Evolutionary conservation across 768 basidiomycete genomes (phyloP).

Genomic region (Termitomyces sp.): DNA sequence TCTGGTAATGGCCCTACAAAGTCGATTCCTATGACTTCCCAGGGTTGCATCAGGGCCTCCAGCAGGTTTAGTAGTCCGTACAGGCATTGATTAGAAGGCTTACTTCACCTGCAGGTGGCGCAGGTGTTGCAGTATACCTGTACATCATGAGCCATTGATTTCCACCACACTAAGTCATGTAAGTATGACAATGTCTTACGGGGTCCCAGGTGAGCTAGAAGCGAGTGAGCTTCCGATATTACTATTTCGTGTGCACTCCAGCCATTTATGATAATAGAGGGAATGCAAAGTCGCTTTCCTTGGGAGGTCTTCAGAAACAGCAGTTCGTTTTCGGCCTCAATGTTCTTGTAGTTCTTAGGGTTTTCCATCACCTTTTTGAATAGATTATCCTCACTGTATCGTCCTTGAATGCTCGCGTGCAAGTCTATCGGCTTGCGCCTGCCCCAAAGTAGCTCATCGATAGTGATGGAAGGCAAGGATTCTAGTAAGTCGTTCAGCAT

Average conservation of each 20-base stretch:
- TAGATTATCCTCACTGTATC: not conserved
- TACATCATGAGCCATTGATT: slow-evolving; percentile 14
- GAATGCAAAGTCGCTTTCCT: not conserved
- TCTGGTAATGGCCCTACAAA: too few relatives aligned
- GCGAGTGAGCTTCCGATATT: too few relatives aligned
- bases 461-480: too few relatives aligned
- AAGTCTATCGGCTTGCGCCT: not conserved
- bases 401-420: not conserved
- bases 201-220: slow-evolving; percentile 4
- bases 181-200: slow-evolving; percentile 27
- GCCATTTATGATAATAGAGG: too few relatives aligned
- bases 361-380: not conserved
- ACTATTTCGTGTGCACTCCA: too few relatives aligned
- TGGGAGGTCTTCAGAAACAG: not conserved
- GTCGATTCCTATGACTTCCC: too few relatives aligned
- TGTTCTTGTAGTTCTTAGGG: not conserved
- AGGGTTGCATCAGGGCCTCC: too few relatives aligned
- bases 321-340: not conserved
- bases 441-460: not conserved
- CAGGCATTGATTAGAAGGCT: slow-evolving; percentile 14
- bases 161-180: slow-evolving; percentile 33
- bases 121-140: slow-evolving; percentile 23
- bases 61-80: slow-evolving; percentile 16
- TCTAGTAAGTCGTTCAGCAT: too few relatives aligned
- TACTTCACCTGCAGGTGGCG: slow-evolving; percentile 9